Evolutionary conservation across 2,329 filamentous ascomycete species (phyloP).

Genomic region (Xylariales sp.): DNA sequence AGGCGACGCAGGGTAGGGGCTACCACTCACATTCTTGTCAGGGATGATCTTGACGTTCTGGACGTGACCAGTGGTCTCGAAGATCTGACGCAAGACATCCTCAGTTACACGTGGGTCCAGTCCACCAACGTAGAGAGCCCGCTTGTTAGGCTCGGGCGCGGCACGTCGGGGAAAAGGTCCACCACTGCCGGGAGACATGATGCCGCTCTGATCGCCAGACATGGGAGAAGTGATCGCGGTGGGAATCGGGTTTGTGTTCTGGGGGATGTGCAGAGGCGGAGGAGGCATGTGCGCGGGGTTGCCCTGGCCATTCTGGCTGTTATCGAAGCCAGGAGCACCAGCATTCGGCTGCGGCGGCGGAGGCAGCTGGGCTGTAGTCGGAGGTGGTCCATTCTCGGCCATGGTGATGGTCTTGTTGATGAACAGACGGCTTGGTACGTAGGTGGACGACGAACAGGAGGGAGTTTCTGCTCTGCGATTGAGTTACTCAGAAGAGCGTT

Average conservation of each 20-base stretch:
- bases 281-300: slow-evolving; percentile 79
- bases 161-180: slow-evolving; percentile 81
- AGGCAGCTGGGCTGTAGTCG: slow-evolving; percentile 61
- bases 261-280: slow-evolving; percentile 86
- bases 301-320: slow-evolving; percentile 65
- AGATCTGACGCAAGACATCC: slow-evolving; percentile 94
- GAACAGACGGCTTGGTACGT: background rate
- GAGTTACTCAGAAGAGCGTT: slow-evolving; percentile 2
- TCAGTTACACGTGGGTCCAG: slow-evolving; percentile 93
- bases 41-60: slow-evolving; percentile 99
- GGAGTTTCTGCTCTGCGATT: background rate
- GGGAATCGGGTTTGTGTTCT: slow-evolving; percentile 93
- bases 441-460: background rate
- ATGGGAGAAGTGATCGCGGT: slow-evolving; percentile 87
- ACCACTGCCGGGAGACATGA: slow-evolving; percentile 82
- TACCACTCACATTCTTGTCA: slow-evolving; percentile 98
- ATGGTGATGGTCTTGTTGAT: slow-evolving; percentile 45
- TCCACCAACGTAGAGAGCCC: slow-evolving; percentile 91
- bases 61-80: slow-evolving; percentile 97
- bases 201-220: slow-evolving; percentile 58
- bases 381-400: slow-evolving; percentile 69
- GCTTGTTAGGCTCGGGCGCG: slow-evolving; percentile 97
- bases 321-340: slow-evolving; percentile 73
- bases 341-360: slow-evolving; percentile 63
- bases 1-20: no score